Conservation (phyloP, 352 stramenopile species). For the Globisporangium cystogenes region DNA sequence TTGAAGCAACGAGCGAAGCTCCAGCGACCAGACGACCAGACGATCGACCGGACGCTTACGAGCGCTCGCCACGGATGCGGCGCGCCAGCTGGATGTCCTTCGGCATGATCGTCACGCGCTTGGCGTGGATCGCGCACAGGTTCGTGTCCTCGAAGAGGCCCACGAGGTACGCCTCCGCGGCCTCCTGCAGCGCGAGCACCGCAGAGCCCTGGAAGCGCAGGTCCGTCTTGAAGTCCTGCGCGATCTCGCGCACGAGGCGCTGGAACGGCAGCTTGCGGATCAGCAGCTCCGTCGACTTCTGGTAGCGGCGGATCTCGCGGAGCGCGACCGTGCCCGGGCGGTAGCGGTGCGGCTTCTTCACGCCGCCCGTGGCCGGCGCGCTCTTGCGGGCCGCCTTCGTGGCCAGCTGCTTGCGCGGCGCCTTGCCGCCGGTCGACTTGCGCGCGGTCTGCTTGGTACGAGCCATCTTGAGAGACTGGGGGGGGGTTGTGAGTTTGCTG, state of each 20-base stretch:
- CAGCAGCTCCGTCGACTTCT: conserved; percentile 95
- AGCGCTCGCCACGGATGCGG: conserved; percentile 89
- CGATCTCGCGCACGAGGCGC: conserved; percentile 91
- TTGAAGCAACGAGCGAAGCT: too few relatives aligned
- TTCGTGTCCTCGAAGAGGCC: conserved; percentile 95
- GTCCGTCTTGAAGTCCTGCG: conserved; percentile 86
- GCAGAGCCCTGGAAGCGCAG: conserved; percentile 87
- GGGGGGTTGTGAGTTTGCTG: conserved; percentile 8
- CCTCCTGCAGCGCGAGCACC: conserved; percentile 85
- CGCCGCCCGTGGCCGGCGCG: conserved; percentile 85
- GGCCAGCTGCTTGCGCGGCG: conserved; percentile 92
- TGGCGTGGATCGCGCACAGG: conserved; percentile 93
- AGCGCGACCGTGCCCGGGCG: conserved; percentile 88
- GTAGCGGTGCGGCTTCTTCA: conserved; percentile 92
- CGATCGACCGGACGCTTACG: conserved; percentile 25
- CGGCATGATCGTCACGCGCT: conserved; percentile 93
- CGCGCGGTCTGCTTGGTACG: conserved; percentile 96
- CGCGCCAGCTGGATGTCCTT: conserved; percentile 93
- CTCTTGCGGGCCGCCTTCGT: conserved; percentile 92
- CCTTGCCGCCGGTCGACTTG: conserved; percentile 94
- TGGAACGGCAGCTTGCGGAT: conserved; percentile 97
- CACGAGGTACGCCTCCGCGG: conserved; percentile 92
- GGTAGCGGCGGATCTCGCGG: conserved; percentile 96
- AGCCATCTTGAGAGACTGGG: conserved; percentile 54
- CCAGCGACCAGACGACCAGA: too few relatives aligned